Conservation (phyloP, 2,329 filamentous ascomycete genomes). For the Pezicula carpinea region DNA sequence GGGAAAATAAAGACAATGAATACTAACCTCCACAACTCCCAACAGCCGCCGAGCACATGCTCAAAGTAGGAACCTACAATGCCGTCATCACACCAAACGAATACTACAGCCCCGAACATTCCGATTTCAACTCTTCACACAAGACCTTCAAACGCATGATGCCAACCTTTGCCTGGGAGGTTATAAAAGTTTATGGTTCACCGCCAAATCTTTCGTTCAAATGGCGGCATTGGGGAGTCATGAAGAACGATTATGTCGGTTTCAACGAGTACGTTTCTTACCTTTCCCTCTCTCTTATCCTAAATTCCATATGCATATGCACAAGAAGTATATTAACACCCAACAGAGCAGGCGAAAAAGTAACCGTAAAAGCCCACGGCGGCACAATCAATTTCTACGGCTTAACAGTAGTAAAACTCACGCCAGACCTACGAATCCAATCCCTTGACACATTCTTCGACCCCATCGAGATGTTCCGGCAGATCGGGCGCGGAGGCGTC, state of each 20-base stretch:
- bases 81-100: conserved; percentile 59
- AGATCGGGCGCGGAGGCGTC: conserved; percentile 47
- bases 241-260: conserved; percentile 63
- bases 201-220: conserved; percentile 58
- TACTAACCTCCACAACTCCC: not conserved
- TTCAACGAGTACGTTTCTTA: conserved; percentile 52
- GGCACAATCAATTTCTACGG: conserved; percentile 59
- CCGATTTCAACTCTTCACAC: conserved; percentile 59
- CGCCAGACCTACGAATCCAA: conserved; percentile 53
- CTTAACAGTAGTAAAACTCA: conserved; percentile 56
- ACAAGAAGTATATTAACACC: conserved; percentile 6
- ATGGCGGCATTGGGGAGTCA: conserved; percentile 65
- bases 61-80: conserved; percentile 66
- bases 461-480: conserved; percentile 61
- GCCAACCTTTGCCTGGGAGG: conserved; percentile 68
- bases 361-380: conserved; percentile 57
- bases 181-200: conserved; percentile 61
- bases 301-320: not conserved
- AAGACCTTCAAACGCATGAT: conserved; percentile 72
- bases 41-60: conserved; percentile 55
- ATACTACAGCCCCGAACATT: conserved; percentile 58
- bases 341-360: conserved; percentile 55
- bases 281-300: not conserved
- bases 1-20: too few species aligned
- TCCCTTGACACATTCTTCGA: conserved; percentile 62